Conservation (phyloP, 805 yeast species). For the Blastobotrys attinorum region DNA sequence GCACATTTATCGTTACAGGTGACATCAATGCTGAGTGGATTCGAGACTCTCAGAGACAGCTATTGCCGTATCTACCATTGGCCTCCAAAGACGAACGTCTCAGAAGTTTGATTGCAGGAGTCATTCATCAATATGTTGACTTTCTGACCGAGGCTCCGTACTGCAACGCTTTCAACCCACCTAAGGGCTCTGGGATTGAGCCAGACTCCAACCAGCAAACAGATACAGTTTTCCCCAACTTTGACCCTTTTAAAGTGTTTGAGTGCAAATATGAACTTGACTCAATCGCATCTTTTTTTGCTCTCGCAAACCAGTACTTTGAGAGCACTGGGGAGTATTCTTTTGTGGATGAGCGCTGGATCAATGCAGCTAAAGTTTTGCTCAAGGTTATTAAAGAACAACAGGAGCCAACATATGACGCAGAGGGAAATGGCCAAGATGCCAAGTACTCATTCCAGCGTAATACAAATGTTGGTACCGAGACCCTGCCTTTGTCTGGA, state of each 20-base stretch:
- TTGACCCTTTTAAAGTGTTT: constrained; percentile 65
- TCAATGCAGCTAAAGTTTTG: constrained; percentile 46
- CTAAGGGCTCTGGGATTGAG: constrained; percentile 35
- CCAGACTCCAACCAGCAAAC: constrained; percentile 32
- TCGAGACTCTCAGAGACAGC: constrained; percentile 77
- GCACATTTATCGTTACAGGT: constrained; percentile 80
- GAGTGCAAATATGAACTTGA: constrained; percentile 90
- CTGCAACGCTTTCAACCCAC: constrained; percentile 91
- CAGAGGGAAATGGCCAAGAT: constrained; percentile 38
- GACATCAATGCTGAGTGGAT: constrained; percentile 94
- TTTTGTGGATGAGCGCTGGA: constrained; percentile 49
- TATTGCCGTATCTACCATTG: constrained; percentile 65
- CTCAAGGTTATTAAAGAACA: constrained; percentile 51
- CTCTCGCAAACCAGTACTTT: constrained; percentile 64
- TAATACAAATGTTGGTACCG: constrained; percentile 60
- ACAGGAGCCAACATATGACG: constrained; percentile 42
- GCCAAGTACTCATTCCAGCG: constrained; percentile 64
- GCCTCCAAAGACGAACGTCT: constrained; percentile 44
- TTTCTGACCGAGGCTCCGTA: constrained; percentile 60
- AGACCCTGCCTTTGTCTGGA: constrained; percentile 55
- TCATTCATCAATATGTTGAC: constrained; percentile 69
- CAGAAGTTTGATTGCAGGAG: constrained; percentile 56
- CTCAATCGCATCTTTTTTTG: constrained; percentile 73
- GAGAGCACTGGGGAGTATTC: constrained; percentile 16
- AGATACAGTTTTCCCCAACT: constrained; percentile 62